Evolutionary conservation across 164 flowering plant genomes (phyloP), one percentile per base, ranked within the genome.

Genomic region (Macadamia tetraphylla): DNA sequence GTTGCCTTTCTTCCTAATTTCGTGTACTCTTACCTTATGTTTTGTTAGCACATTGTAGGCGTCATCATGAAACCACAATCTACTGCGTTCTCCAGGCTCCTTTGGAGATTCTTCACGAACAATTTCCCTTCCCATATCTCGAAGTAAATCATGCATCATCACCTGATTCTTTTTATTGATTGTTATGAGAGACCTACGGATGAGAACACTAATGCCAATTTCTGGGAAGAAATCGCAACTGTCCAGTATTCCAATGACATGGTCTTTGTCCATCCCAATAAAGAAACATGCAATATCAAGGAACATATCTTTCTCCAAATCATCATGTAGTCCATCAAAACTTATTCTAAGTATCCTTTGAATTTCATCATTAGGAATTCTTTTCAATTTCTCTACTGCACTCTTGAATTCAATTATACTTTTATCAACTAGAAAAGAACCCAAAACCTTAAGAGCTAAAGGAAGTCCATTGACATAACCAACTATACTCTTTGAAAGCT

Each of bases 61-160:
- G 11, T 68, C 71, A 6, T 48, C 71, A 13, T 29, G 43, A 60
- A 12, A 23, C 71, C 71, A 68, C 56, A 68, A 49, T 42, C 71
- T 60, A 13, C 71, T 68, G n/a, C 63, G 71, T 52, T 3, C 44
- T 9, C 58, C 57, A 30, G 65, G 71, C 13, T 68, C 65, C 52
- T 64, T n/a, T 11, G 40, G 67, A 15, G 18, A n/a, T 42, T n/a
- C 52, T 46, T 44, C 31, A 14, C 56, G 13, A 44, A 64, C 57
- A 42, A 64, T 64, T 13, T 29, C 29, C n/a, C 67, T 46, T 2
- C 67, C 67, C 67, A 64, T 64, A 32, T 44, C 67, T 8, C 67
- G 48, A 49, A 64, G 53, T 23, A 17, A 12, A 17, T 64, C 67
- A 64, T 64, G 67, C 67, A 64, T 64, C 31, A 23, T 0, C 29